These are phyloP conservation scores for Dothideomycetidae sp. DNA, from an alignment of 2,329 filamentous ascomycete species.

Conservation along the genomic window DNA sequence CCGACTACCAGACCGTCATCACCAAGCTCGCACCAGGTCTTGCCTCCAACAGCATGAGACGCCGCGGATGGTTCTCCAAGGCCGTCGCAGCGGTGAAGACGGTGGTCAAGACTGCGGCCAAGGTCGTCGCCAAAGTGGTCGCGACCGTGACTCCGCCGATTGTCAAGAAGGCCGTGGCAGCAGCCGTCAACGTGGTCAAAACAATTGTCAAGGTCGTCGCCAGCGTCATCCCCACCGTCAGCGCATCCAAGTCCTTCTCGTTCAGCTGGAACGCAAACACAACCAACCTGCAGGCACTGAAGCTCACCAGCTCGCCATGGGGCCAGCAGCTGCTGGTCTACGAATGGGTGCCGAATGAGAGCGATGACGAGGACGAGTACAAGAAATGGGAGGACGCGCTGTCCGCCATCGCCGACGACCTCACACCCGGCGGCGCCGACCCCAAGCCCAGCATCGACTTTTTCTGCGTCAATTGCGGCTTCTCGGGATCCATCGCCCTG, in stretches of 20 bases:
- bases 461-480: conserved; percentile 13
- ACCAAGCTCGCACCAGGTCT: conserved; percentile 4
- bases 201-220: conserved; percentile 4
- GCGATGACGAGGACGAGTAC: conserved; percentile 2
- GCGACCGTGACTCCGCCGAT: neutral
- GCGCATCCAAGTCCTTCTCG: conserved; percentile 7
- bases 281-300: neutral
- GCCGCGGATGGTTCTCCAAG: neutral
- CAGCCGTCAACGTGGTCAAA: conserved; percentile 1
- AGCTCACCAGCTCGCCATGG: conserved; percentile 6
- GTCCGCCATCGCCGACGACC: neutral
- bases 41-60: neutral
- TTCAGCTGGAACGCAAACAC: conserved; percentile 9
- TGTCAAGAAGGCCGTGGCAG: conserved; percentile 2
- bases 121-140: neutral
- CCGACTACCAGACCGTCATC: conserved; percentile 5
- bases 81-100: conserved; percentile 3
- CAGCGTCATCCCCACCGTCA: conserved; percentile 7
- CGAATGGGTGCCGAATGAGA: conserved; percentile 3
- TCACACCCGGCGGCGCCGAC: conserved; percentile 8
- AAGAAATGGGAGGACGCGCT: neutral
- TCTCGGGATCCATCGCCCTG: conserved; percentile 9
- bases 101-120: conserved; percentile 1
- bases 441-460: conserved; percentile 12
- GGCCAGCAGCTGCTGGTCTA: conserved; percentile 10